phyloP scores from a whole-genome alignment of 148 eudicot species.

The Amaranthus cruentus region DNA sequence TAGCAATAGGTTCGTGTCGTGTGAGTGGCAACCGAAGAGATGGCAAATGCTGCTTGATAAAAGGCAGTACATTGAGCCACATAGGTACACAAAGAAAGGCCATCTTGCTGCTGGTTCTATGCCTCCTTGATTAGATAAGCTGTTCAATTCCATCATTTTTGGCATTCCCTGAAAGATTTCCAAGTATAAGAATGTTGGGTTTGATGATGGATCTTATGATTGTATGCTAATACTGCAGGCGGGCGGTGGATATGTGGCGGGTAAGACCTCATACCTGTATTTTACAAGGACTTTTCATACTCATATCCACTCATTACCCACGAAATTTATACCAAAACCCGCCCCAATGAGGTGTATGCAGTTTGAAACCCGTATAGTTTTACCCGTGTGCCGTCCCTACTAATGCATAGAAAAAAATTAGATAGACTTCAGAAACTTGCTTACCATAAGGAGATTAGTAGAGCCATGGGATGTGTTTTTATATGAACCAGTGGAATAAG shows the following conservation, averaged over 20 bases:
- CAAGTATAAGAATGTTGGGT: no score
- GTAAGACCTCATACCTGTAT: no score
- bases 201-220: no score
- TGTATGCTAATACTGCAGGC: no score
- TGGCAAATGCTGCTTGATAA: conserved; percentile 76
- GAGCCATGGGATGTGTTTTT: conserved; percentile 53
- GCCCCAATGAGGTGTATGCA: no score
- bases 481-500: conserved; percentile 36
- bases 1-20: conserved; percentile 45
- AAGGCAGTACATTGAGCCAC: conserved; percentile 90
- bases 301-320: no score
- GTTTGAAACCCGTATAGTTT: no score
- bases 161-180: conserved; percentile 39
- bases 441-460: conserved; percentile 36
- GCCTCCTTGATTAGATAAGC: conserved; percentile 16
- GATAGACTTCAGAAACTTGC: conserved; percentile 1
- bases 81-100: conserved; percentile 82
- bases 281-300: no score
- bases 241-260: no score
- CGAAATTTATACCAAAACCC: no score
- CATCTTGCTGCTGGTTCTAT: conserved; percentile 37
- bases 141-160: conserved; percentile 39
- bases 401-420: no score
- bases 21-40: conserved; percentile 89
- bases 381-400: no score